Conservation (phyloP, 2,329 filamentous ascomycete species). For the Drechslerella dactyloides region DNA sequence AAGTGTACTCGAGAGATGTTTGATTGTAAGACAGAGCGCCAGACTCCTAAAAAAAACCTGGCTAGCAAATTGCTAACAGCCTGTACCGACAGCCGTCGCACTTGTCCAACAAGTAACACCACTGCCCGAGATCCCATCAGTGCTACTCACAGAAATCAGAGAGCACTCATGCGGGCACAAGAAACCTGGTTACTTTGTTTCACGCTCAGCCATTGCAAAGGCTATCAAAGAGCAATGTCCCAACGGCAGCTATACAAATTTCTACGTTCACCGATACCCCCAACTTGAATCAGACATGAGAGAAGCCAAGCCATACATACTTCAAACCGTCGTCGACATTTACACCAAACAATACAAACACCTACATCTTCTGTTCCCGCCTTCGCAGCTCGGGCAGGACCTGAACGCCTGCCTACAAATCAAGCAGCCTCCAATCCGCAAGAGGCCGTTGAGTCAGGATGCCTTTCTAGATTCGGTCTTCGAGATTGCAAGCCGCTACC, state of each 20-base stretch:
- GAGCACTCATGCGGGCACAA: conserved; percentile 14
- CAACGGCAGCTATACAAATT: conserved; percentile 22
- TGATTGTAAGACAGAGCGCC: conserved; percentile 19
- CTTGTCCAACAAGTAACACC: conserved; percentile 28
- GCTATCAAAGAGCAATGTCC: conserved; percentile 26
- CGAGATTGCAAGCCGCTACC: conserved; percentile 14
- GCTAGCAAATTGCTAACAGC: background rate
- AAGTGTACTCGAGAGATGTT: conserved; percentile 31
- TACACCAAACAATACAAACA: conserved; percentile 33
- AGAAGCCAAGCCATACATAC: conserved; percentile 32
- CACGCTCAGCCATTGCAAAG: conserved; percentile 16
- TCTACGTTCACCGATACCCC: conserved; percentile 21
- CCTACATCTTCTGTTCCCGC: conserved; percentile 21
- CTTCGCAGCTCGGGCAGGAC: conserved; percentile 11
- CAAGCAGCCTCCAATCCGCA: conserved; percentile 1
- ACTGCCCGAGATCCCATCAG: conserved; percentile 16
- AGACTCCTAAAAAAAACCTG: background rate
- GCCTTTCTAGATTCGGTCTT: conserved; percentile 25
- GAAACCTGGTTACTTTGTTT: conserved; percentile 38
- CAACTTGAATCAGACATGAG: conserved; percentile 28
- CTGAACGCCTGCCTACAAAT: conserved; percentile 21
- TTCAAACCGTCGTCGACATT: conserved; percentile 13
- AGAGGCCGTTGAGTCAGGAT: conserved; percentile 10
- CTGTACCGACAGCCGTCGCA: conserved; percentile 10
- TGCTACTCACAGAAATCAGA: conserved; percentile 21